These are phyloP conservation scores for Chlorella variabilis DNA, from an alignment of 163 green algal genomes.

Conservation along the genomic window DNA sequence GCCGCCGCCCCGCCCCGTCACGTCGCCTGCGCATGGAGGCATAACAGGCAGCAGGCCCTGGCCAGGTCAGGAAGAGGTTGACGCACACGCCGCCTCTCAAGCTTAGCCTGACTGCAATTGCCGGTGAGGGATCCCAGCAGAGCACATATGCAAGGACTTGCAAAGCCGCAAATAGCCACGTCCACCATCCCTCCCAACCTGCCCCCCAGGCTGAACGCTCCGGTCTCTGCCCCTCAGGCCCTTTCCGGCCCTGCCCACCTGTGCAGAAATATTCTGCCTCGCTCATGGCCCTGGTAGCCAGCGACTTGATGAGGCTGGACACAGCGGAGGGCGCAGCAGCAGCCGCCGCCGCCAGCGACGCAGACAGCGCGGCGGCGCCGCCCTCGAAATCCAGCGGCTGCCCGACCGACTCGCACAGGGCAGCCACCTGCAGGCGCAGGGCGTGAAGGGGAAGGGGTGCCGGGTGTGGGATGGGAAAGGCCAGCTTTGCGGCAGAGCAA, in stretches of 20 bases:
- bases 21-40: slow-evolving; percentile 1
- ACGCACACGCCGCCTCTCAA: no score
- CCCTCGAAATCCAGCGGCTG: slow-evolving; percentile 50
- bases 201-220: no score
- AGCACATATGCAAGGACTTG: no score
- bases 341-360: slow-evolving; percentile 52
- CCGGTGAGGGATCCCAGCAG: no score
- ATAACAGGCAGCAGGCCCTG: no score
- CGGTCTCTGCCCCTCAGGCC: no score
- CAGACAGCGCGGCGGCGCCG: slow-evolving; percentile 54
- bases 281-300: slow-evolving; percentile 79
- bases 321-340: slow-evolving; percentile 39
- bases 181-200: no score
- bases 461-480: no score
- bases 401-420: slow-evolving; percentile 31
- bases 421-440: slow-evolving; percentile 41
- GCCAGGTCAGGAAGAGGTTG: neutral
- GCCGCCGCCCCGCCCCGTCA: slow-evolving; percentile 24
- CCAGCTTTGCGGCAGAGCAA: no score
- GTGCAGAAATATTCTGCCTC: slow-evolving; percentile 79
- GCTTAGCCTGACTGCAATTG: no score
- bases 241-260: no score
- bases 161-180: no score
- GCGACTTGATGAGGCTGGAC: slow-evolving; percentile 59
- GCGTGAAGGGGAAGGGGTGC: neutral